Percentiles rank a stretch among this genome's conserved stretches.
phyloP scores from a whole-genome alignment of 148 eudicot species.

The Fagopyrum esculentum region DNA sequence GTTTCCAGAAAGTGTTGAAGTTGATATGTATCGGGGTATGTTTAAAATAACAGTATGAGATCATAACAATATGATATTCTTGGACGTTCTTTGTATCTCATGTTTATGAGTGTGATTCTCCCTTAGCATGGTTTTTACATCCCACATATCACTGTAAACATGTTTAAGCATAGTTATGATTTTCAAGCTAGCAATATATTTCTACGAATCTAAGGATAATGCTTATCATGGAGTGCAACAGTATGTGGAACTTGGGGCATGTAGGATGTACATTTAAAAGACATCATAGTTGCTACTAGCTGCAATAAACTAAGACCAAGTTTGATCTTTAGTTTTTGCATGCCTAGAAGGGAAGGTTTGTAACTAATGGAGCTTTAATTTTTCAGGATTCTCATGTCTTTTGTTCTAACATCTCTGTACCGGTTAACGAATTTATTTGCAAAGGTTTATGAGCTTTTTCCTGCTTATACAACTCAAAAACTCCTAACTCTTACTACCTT shows the following conservation, averaged over 20 bases:
- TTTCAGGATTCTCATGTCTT: neutral
- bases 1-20: slow-evolving; percentile 80
- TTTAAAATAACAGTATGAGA: neutral
- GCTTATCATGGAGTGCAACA: neutral
- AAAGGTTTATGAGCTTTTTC: neutral
- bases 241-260: neutral
- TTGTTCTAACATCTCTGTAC: neutral
- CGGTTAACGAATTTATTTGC: neutral
- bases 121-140: neutral
- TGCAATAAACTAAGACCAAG: neutral
- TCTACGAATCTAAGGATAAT: neutral
- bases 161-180: slow-evolving; percentile 6
- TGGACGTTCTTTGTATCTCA: neutral
- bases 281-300: neutral
- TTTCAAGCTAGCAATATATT: neutral
- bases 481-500: slow-evolving; percentile 17
- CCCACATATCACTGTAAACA: neutral
- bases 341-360: neutral
- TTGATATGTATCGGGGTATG: slow-evolving; percentile 72
- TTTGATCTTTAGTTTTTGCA: neutral
- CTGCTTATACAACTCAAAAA: neutral
- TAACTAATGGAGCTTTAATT: neutral
- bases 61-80: neutral
- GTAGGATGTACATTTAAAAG: neutral
- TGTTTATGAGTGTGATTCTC: neutral